Percentiles rank a stretch among this genome's conserved stretches.
These are phyloP conservation scores for Moniliella sp. DNA, from an alignment of 1,284 basidiomycete genomes.

Conservation along the genomic window DNA sequence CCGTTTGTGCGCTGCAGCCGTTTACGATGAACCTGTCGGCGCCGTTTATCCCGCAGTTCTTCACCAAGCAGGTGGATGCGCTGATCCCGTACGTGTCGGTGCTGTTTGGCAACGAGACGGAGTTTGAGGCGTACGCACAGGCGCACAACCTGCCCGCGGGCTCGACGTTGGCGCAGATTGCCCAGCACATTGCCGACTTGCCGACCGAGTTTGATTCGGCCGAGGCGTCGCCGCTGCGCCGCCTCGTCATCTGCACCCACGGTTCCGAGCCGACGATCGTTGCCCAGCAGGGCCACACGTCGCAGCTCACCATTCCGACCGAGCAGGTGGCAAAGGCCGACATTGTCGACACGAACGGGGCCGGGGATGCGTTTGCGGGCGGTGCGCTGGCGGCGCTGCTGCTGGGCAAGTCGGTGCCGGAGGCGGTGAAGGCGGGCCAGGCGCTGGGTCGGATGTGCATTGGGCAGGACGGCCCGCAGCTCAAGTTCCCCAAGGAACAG, in stretches of 20 bases:
- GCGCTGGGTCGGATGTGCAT: conserved; percentile 71
- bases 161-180: conserved; percentile 22
- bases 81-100: conserved; percentile 26
- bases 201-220: conserved; percentile 4
- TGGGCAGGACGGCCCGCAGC: conserved; percentile 46
- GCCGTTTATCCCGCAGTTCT: conserved; percentile 91
- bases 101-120: conserved; percentile 60
- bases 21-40: conserved; percentile 71
- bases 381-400: conserved; percentile 75
- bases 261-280: conserved; percentile 62
- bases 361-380: conserved; percentile 97
- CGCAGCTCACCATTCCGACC: conserved; percentile 38
- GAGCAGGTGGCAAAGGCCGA: conserved; percentile 35
- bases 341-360: conserved; percentile 89
- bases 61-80: conserved; percentile 41
- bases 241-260: conserved; percentile 76
- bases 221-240: conserved; percentile 39
- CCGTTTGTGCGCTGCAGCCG: conserved; percentile 3
- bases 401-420: conserved; percentile 55
- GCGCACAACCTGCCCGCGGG: conserved; percentile 35
- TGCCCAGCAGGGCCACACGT: conserved; percentile 44
- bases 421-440: conserved; percentile 67
- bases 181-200: conserved; percentile 25
- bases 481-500: conserved; percentile 18
- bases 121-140: conserved; percentile 66